Evolutionary conservation across 1,139 yeast species (phyloP).

Genomic region (Yarrowia galli): DNA sequence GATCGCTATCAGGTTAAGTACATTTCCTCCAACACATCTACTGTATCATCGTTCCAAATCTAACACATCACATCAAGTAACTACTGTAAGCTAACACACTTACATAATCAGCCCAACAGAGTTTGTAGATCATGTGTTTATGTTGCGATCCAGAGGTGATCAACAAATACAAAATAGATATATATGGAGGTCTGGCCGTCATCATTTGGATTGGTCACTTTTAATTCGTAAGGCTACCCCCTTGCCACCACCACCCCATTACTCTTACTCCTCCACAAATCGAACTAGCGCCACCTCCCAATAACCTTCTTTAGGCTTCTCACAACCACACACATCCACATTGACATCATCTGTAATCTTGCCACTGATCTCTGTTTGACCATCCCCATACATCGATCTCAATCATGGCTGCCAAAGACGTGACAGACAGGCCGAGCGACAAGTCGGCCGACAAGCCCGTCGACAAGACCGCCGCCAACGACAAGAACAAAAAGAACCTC

Average conservation of each 20-base stretch:
- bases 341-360: not conserved
- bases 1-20: no score
- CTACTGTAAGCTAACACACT: no score
- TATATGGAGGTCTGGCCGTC: no score
- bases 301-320: constrained; percentile 26
- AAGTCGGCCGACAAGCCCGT: constrained; percentile 14
- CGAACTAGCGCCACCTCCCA: constrained; percentile 4
- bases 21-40: no score
- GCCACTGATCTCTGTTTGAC: constrained; percentile 21
- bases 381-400: constrained; percentile 6
- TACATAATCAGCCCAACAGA: no score
- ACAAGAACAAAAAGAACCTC: constrained; percentile 49
- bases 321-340: constrained; percentile 5
- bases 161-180: no score
- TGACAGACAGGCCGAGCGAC: not conserved
- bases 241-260: not conserved
- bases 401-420: constrained; percentile 22
- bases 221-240: no score
- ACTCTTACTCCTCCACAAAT: not conserved
- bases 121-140: no score
- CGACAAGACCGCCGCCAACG: constrained; percentile 3
- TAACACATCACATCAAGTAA: no score
- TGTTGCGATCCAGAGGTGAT: no score
- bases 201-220: not conserved
- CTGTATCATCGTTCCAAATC: no score